phyloP scores from a whole-genome alignment of 2,329 filamentous ascomycete species.

The Aspergillus piperis region DNA sequence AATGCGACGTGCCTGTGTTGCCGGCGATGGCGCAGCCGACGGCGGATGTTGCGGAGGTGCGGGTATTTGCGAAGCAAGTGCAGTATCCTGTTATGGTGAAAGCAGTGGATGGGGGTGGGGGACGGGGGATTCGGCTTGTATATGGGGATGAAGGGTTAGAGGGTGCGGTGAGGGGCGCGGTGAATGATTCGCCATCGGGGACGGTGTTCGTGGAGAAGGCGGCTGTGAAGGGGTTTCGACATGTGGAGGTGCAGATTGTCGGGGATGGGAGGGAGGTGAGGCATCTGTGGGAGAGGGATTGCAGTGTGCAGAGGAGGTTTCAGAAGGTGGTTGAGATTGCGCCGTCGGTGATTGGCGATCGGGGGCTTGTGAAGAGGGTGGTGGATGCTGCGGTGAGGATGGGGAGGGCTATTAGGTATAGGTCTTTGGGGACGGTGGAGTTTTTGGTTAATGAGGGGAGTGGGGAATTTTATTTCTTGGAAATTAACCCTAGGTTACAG shows the following conservation, averaged over 20 bases:
- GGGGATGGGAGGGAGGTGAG: constrained; percentile 57
- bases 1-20: constrained; percentile 55
- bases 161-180: constrained; percentile 51
- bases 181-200: constrained; percentile 60
- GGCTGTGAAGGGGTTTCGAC: constrained; percentile 61
- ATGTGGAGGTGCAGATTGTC: constrained; percentile 63
- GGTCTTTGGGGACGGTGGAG: constrained; percentile 65
- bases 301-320: constrained; percentile 61
- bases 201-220: constrained; percentile 64
- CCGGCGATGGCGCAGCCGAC: constrained; percentile 52
- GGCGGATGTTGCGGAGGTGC: constrained; percentile 44
- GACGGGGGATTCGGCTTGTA: constrained; percentile 61
- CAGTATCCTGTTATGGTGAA: constrained; percentile 64
- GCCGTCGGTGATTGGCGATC: constrained; percentile 53
- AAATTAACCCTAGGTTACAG: constrained; percentile 62
- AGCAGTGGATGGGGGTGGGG: constrained; percentile 65
- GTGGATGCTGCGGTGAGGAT: constrained; percentile 55
- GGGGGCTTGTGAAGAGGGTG: constrained; percentile 50
- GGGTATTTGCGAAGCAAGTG: constrained; percentile 59
- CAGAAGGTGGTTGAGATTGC: constrained; percentile 64
- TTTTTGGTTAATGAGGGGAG: constrained; percentile 58
- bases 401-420: constrained; percentile 52
- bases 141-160: constrained; percentile 47
- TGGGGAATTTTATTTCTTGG: constrained; percentile 59
- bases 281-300: constrained; percentile 63